A percentile compares a stretch with the other conserved stretches of the same genome.
Evolutionary conservation across 257 asterid genomes (phyloP).

Genomic region (Jasminum sambac): DNA sequence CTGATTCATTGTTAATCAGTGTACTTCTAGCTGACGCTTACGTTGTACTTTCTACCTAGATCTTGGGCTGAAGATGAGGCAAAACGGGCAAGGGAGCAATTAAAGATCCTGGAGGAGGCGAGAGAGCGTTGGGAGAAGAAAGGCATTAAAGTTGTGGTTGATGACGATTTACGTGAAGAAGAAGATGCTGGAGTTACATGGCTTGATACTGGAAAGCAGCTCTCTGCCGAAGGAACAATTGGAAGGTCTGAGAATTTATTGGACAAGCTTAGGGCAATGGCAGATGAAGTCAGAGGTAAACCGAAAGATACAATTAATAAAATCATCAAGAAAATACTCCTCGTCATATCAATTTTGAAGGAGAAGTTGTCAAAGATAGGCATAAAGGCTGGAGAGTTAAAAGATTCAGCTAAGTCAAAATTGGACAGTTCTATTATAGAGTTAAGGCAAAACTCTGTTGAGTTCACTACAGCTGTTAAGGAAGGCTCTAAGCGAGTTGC

Average conservation of each 20-base stretch:
- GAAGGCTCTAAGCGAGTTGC: slow-evolving; percentile 73
- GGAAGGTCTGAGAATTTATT: slow-evolving; percentile 69
- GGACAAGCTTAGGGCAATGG: slow-evolving; percentile 72
- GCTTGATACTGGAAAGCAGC: slow-evolving; percentile 64
- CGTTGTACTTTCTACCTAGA: slow-evolving; percentile 38
- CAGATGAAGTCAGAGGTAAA: slow-evolving; percentile 58
- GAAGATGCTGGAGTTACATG: slow-evolving; percentile 72
- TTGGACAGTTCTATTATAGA: slow-evolving; percentile 52
- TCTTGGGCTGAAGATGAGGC: slow-evolving; percentile 99
- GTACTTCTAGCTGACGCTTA: not conserved
- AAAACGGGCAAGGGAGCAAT: slow-evolving; percentile 90
- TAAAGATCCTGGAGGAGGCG: slow-evolving; percentile 82
- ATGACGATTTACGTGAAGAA: slow-evolving; percentile 76
- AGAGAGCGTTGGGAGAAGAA: slow-evolving; percentile 82
- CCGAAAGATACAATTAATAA: slow-evolving; percentile 58
- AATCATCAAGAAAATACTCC: slow-evolving; percentile 56
- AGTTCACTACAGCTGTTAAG: slow-evolving; percentile 43
- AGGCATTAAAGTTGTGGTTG: slow-evolving; percentile 89
- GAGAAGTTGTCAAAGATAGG: slow-evolving; percentile 34
- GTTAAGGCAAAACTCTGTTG: slow-evolving; percentile 41
- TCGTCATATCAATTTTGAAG: slow-evolving; percentile 49
- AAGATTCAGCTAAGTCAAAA: slow-evolving; percentile 39
- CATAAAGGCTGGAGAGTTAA: slow-evolving; percentile 47
- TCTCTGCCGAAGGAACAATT: slow-evolving; percentile 60
- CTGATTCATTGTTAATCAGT: not conserved